Evolutionary conservation across 2,329 filamentous ascomycete genomes (phyloP).

Genomic region (Lachnellula willkommii): DNA sequence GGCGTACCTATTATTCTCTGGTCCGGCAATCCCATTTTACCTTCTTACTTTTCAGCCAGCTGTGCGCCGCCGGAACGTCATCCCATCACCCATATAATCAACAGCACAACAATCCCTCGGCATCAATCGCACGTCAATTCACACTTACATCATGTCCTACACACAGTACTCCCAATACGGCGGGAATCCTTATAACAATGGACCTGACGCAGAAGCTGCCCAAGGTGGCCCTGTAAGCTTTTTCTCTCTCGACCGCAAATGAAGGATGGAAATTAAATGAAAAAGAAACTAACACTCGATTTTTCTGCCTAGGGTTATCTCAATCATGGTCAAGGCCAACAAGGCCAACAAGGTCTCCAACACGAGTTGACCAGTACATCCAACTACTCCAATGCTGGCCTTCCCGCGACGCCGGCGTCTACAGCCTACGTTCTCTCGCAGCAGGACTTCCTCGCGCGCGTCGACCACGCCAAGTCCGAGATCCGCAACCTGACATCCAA

Average conservation of each 20-base stretch:
- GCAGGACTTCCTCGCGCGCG: conserved; percentile 63
- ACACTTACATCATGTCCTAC: conserved; percentile 51
- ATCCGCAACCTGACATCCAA: conserved; percentile 62
- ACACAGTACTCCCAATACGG: conserved; percentile 50
- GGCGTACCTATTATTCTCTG: no score
- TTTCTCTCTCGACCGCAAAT: neutral
- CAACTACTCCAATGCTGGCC: conserved; percentile 24
- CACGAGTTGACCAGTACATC: conserved; percentile 26
- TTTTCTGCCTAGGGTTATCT: conserved; percentile 10
- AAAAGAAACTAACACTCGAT: neutral
- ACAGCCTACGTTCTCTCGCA: conserved; percentile 47
- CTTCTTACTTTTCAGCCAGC: no score
- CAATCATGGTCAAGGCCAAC: conserved; percentile 4
- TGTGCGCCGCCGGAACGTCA: neutral
- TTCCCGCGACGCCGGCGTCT: conserved; percentile 20
- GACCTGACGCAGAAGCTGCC: conserved; percentile 36
- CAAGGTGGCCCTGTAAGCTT: conserved; percentile 27
- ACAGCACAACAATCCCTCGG: neutral
- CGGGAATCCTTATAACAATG: conserved; percentile 57
- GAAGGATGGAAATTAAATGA: conserved; percentile 3
- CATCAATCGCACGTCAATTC: conserved; percentile 22
- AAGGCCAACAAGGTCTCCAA: conserved; percentile 11
- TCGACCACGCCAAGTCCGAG: conserved; percentile 60
- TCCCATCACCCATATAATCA: neutral
- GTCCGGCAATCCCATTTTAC: no score